Conservation (phyloP, 2,329 filamentous ascomycete species). For the Ciborinia camelliae region DNA sequence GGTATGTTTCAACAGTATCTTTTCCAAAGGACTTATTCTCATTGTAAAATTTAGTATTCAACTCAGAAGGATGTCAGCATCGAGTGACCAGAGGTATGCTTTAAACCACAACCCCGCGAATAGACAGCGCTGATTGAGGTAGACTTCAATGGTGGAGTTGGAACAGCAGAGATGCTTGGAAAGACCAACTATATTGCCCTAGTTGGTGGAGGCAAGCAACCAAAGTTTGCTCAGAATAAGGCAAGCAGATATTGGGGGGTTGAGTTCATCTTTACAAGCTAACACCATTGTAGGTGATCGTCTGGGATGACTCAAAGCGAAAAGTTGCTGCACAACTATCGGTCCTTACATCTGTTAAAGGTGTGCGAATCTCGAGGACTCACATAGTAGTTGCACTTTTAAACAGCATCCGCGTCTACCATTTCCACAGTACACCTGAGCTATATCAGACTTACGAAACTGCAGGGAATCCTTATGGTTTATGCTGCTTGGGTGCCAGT, state of each 20-base stretch:
- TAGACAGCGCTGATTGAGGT: conserved; percentile 24
- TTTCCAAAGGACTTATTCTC: neutral
- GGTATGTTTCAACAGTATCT: conserved; percentile 50
- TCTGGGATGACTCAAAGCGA: conserved; percentile 86
- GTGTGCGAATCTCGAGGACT: conserved; percentile 71
- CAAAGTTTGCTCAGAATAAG: conserved; percentile 86
- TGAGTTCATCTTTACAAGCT: neutral
- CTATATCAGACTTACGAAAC: conserved; percentile 79
- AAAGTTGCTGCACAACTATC: conserved; percentile 74
- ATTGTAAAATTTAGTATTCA: conserved; percentile 56
- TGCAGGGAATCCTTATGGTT: conserved; percentile 74
- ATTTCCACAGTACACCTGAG: conserved; percentile 68
- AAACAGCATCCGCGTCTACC: conserved; percentile 78
- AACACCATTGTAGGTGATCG: conserved; percentile 57
- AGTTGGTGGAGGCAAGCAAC: conserved; percentile 80
- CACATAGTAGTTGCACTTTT: conserved; percentile 78
- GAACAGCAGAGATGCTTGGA: conserved; percentile 80
- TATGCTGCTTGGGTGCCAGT: conserved; percentile 73
- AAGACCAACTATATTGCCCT: conserved; percentile 83
- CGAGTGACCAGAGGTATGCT: conserved; percentile 57
- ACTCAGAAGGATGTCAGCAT: conserved; percentile 67
- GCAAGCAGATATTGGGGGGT: conserved; percentile 41
- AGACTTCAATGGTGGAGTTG: conserved; percentile 81
- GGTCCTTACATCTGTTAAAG: conserved; percentile 74
- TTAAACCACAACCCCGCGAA: neutral